Evolutionary conservation across 2,329 filamentous ascomycete species (phyloP).

Genomic region (Geoglossum cookeanum): DNA sequence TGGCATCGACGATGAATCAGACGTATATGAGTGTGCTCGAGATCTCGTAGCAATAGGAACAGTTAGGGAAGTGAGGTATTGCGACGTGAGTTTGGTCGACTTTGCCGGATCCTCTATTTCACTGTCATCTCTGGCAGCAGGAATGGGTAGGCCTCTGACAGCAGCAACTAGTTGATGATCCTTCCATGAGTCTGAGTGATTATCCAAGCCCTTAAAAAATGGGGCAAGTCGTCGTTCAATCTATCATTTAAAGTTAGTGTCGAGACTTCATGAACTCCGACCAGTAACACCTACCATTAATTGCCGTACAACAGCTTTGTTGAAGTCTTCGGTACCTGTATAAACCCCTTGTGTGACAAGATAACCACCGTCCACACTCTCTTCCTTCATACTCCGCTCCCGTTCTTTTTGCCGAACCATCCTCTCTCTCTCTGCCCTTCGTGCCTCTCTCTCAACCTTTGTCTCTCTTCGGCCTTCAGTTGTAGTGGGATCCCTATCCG

Average conservation of each 20-base stretch:
- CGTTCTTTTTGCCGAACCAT: slow-evolving; percentile 59
- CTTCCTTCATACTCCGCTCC: slow-evolving; percentile 75
- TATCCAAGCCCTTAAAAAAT: slow-evolving; percentile 86
- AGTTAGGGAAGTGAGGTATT: slow-evolving; percentile 50
- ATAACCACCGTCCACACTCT: slow-evolving; percentile 86
- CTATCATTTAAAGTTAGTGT: slow-evolving; percentile 28
- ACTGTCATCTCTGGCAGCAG: slow-evolving; percentile 65
- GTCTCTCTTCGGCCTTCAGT: slow-evolving; percentile 49
- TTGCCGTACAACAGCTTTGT: slow-evolving; percentile 70
- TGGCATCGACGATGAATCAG: slow-evolving; percentile 47
- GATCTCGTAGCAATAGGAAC: slow-evolving; percentile 55
- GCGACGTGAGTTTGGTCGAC: slow-evolving; percentile 28
- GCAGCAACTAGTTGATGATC: slow-evolving; percentile 91
- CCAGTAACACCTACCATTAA: slow-evolving; percentile 47
- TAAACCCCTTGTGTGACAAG: slow-evolving; percentile 90
- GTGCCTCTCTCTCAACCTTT: slow-evolving; percentile 74
- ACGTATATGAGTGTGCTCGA: slow-evolving; percentile 53
- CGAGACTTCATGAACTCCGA: not conserved
- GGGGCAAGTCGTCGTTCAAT: slow-evolving; percentile 84
- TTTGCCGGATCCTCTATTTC: slow-evolving; percentile 41
- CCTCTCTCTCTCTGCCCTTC: slow-evolving; percentile 67
- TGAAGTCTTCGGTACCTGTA: slow-evolving; percentile 82
- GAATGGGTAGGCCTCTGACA: slow-evolving; percentile 65
- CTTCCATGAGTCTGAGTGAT: slow-evolving; percentile 75
- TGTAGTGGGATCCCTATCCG: not conserved